Evolutionary conservation across 257 asterid species (phyloP), one percentile per base, ranked within the genome.

Genomic region (Vinca minor): DNA sequence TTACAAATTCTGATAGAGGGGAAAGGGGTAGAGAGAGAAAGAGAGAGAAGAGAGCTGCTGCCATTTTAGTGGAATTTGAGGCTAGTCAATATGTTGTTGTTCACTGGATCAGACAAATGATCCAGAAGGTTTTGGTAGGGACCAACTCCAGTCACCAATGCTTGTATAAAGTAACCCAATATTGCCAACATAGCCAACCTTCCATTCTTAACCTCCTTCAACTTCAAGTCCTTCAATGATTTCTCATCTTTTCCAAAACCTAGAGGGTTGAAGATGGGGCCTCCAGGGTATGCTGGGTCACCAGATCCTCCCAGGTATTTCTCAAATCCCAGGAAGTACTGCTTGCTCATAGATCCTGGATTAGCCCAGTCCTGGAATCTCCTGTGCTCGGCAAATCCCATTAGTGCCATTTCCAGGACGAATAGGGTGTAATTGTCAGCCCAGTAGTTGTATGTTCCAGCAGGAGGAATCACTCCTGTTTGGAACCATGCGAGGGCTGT

Each of bases 401-500:
- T 82, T 11, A 89, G 86, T 4, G 95, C 96, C 95, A 92, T 70
- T 48, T 92, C 97, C 0, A 92, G 28, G 4, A 89, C 96, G 71
- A 92, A 89, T 13, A 92, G 82, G 26, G 98, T 89, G 84, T 82
- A 87, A 1, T 65, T 20, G 66, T 92, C 97, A 5, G 96, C 96
- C 96, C 96, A 89, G 79, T 89, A 87, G 81, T 57, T 65, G 89
- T 89, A 89, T 8, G 96, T 85, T 8, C 98, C 98, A 0, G 98
- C 96, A 0, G 97, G 95, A n/a, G 96, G 96, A 56, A 87, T 72
- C 10, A 87, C 96, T 47, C 96, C 97, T 0, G 97, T 89, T 52
- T 85, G 63, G 93, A 92, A 92, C 98, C 98, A 92, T 0, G 95
- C 91, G 4, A 92, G 93, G n/a, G 98, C 98, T 0, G 98, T 92